Base-by-base conservation (phyloP, 1,139 yeast genomes). In the Scheffersomyces insectosa region DNA sequence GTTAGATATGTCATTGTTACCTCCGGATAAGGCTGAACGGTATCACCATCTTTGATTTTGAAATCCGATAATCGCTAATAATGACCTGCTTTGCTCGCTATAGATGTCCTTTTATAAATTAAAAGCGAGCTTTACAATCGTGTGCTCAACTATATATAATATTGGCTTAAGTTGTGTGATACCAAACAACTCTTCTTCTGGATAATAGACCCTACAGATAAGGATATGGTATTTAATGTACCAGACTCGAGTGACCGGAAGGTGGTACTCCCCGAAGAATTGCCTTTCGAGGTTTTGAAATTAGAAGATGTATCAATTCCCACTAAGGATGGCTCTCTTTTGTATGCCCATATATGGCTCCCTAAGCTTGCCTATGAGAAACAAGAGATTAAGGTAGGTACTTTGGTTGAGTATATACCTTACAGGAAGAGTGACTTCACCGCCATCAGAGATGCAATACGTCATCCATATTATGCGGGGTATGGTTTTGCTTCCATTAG, bases 391-490 rank as follows among this genome's bases (percentile, higher is more conserved):
- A 55, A 63, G 35, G 59, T 66, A 14, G 76, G 72, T 11, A 55
- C 74, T 4, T 42, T 70, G 25, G 54, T 70, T 31, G 77, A 71
- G 47, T 70, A 71, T 46, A 62, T 71, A 36, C 77, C 77, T 0
- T 70, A 71, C 49, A 52, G 76, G 48, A 68, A 72, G n/a, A 72
- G 68, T 46, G 75, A 62, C 44, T 56, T 68, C 43, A 71, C 77
- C 1, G 57, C 68, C n/a, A 60, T 66, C 36, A 55, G 76, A 52
- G 77, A 71, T 47, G 56, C 70, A 1, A 63, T 70, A 30, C 58
- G 76, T 46, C 76, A 71, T 48, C 70, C 75, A 2, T 70, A 62
- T 52, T 71, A 66, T 47, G 74, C 76, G 1, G 75, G 73, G 11
- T 62, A 67, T 46, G 77, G 77, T 0, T 57, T 71, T 32, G 72